A percentile compares a stretch with the other conserved stretches of the same genome.
These are phyloP conservation scores for Gymnopus androsaceus DNA, from an alignment of 1,284 basidiomycete genomes.

Conservation along the genomic window DNA sequence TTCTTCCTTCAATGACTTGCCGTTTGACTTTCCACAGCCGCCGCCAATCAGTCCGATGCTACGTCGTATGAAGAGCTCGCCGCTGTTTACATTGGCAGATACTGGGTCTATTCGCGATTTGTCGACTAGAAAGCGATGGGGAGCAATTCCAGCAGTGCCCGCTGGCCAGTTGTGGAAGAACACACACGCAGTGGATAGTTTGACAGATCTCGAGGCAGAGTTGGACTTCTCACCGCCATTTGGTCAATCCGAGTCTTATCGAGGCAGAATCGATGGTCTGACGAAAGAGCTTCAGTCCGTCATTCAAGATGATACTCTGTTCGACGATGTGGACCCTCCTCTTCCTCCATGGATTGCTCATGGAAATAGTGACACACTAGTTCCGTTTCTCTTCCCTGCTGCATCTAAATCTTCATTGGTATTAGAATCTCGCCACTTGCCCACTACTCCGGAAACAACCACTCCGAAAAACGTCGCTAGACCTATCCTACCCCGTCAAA, in stretches of 20 bases:
- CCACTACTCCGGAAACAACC: not conserved
- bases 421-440: not conserved
- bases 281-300: constrained; percentile 8
- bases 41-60: constrained; percentile 41
- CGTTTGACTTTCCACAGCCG: constrained; percentile 44
- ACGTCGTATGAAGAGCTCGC: constrained; percentile 45
- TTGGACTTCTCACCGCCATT: constrained; percentile 5
- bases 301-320: not conserved
- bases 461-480: not conserved
- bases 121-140: constrained; percentile 8
- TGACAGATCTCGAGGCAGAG: constrained; percentile 10
- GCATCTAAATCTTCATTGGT: constrained; percentile 5
- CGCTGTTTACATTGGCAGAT: constrained; percentile 35
- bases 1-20: constrained; percentile 35
- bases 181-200: not conserved
- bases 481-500: constrained; percentile 1
- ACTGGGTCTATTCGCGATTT: constrained; percentile 7
- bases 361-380: not conserved
- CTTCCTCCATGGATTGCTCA: not conserved
- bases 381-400: constrained; percentile 1
- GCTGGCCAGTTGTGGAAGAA: not conserved
- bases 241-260: not conserved
- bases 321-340: not conserved
- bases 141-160: not conserved
- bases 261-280: constrained; percentile 4